phyloP scores from a whole-genome alignment of 805 yeast species.

The Lachancea quebecensis region DNA sequence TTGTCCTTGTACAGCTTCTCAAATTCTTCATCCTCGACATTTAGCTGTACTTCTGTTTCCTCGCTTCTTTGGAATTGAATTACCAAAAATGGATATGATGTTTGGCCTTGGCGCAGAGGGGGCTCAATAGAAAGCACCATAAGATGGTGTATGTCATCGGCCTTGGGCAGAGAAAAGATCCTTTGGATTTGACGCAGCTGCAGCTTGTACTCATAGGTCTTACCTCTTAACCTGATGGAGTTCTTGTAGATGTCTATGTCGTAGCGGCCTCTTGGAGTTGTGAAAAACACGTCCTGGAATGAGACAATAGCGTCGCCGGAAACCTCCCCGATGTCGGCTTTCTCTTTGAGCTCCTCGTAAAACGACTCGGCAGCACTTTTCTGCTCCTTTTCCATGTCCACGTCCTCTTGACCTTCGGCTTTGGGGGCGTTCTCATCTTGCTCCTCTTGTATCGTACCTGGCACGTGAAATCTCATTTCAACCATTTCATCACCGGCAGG shows the following conservation, averaged over 20 bases:
- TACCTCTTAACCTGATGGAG: conserved; percentile 88
- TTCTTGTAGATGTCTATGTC: conserved; percentile 90
- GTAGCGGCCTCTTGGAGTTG: conserved; percentile 63
- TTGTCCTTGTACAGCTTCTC: conserved; percentile 67
- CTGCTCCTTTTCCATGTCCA: conserved; percentile 19
- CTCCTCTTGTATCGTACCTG: conserved; percentile 45
- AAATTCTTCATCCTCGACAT: conserved; percentile 76
- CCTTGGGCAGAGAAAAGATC: conserved; percentile 85
- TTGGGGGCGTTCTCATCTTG: conserved; percentile 29
- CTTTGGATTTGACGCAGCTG: conserved; percentile 87
- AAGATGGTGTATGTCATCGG: conserved; percentile 86
- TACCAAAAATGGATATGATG: conserved; percentile 87
- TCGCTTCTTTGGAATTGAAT: conserved; percentile 87
- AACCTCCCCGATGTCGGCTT: conserved; percentile 89
- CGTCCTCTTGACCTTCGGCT: conserved; percentile 31
- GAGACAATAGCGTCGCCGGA: conserved; percentile 55
- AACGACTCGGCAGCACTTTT: conserved; percentile 75
- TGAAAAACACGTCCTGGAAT: conserved; percentile 8
- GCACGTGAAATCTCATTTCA: conserved; percentile 87
- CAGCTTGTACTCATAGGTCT: conserved; percentile 93
- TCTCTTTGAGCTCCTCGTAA: conserved; percentile 85
- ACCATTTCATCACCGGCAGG: conserved; percentile 93
- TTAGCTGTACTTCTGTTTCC: conserved; percentile 83
- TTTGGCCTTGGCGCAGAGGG: conserved; percentile 96
- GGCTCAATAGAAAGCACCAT: conserved; percentile 90